Conservation (phyloP, 2,329 filamentous ascomycete genomes). For the Sporothrix schenckii region DNA sequence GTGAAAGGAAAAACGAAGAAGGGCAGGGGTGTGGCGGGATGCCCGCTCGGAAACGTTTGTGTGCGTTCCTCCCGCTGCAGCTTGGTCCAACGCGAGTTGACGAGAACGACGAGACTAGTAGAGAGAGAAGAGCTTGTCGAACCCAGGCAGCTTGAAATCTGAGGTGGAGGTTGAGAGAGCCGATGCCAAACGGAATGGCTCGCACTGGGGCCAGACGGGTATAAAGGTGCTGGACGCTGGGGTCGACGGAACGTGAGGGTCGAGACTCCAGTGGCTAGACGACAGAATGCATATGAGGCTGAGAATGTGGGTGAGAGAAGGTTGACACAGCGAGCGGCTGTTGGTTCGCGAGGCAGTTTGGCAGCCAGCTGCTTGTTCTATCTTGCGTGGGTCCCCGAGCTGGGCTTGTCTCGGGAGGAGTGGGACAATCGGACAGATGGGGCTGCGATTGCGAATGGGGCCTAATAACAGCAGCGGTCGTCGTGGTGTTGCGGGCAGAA, state of each 20-base stretch:
- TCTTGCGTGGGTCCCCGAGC: background rate
- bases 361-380: background rate
- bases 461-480: background rate
- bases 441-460: conserved; percentile 11
- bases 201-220: background rate
- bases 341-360: background rate
- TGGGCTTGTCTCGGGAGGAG: background rate
- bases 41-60: conserved; percentile 19
- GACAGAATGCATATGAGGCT: background rate
- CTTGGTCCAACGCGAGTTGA: background rate
- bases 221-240: background rate
- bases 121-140: background rate
- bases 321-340: background rate
- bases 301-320: background rate
- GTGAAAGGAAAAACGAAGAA: background rate
- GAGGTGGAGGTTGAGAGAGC: background rate
- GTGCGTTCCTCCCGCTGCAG: background rate
- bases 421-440: conserved; percentile 12
- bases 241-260: background rate
- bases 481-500: background rate
- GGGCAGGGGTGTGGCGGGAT: background rate
- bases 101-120: background rate
- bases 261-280: too few relatives aligned
- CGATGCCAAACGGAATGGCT: background rate
- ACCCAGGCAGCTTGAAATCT: background rate